phyloP scores from a whole-genome alignment of 768 basidiomycete species.

The Pleurotus citrinopileatus region DNA sequence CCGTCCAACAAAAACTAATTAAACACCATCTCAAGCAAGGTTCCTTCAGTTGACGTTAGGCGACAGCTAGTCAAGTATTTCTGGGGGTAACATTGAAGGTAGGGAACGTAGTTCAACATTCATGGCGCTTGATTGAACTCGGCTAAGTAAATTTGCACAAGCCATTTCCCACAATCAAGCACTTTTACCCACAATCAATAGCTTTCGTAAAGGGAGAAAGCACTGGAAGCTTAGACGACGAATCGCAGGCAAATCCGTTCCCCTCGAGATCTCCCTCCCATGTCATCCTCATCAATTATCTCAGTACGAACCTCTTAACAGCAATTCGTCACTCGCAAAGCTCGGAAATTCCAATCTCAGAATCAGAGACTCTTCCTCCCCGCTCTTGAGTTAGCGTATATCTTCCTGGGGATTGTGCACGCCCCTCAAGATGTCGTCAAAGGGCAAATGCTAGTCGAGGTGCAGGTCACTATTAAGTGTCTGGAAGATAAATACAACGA shows the following conservation, averaged over 20 bases:
- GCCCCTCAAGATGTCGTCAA: slow-evolving; percentile 66
- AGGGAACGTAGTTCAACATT: too few species aligned
- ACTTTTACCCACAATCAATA: too few species aligned
- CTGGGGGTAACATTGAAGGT: too few species aligned
- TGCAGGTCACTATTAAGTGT: slow-evolving; percentile 44
- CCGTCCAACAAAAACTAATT: too few species aligned
- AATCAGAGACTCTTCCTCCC: slow-evolving; percentile 69
- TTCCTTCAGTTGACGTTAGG: too few species aligned
- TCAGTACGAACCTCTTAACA: too few species aligned
- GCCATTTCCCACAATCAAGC: too few species aligned
- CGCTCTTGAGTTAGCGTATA: slow-evolving; percentile 80
- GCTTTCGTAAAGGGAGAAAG: too few species aligned
- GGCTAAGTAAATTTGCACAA: too few species aligned
- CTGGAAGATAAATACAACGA: slow-evolving; percentile 24
- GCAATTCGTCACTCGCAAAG: slow-evolving; percentile 88
- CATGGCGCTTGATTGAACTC: too few species aligned
- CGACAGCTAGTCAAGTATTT: too few species aligned
- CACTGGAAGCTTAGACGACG: slow-evolving; percentile 78
- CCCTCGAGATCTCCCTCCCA: slow-evolving; percentile 41
- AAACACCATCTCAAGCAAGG: too few species aligned
- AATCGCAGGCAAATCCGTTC: slow-evolving; percentile 73
- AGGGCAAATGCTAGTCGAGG: slow-evolving; percentile 63
- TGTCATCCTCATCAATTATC: neutral
- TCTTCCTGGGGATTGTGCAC: slow-evolving; percentile 74
- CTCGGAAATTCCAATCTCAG: slow-evolving; percentile 80